phyloP scores from a whole-genome alignment of 208 protist genomes.

The Leishmania turanica region DNA sequence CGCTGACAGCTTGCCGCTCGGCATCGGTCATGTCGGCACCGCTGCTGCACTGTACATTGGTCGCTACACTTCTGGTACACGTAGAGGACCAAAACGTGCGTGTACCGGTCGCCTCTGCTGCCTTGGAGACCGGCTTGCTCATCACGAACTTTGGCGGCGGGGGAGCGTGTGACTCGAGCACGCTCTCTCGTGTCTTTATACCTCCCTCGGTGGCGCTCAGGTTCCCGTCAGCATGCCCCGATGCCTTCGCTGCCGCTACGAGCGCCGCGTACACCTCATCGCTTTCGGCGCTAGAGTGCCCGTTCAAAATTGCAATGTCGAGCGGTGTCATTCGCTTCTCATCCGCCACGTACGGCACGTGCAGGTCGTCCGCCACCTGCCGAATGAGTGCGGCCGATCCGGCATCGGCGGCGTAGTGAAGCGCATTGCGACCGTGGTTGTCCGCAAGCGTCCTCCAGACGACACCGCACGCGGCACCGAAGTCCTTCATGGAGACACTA shows the following conservation, averaged over 20 bases:
- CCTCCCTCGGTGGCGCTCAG: neutral
- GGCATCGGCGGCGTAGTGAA: constrained; percentile 87
- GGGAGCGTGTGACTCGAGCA: constrained; percentile 48
- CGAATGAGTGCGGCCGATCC: constrained; percentile 53
- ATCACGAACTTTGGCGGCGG: constrained; percentile 78
- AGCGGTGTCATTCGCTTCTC: constrained; percentile 77
- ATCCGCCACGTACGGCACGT: constrained; percentile 64
- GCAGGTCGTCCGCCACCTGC: constrained; percentile 36
- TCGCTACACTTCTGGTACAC: neutral
- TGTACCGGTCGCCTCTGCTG: neutral
- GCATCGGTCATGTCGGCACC: constrained; percentile 22
- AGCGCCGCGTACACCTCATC: constrained; percentile 36
- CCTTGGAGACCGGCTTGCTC: constrained; percentile 61
- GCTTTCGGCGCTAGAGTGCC: constrained; percentile 29
- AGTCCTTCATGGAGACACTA: constrained; percentile 54
- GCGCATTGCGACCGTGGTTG: constrained; percentile 74
- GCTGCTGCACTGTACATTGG: constrained; percentile 24
- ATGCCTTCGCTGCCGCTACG: constrained; percentile 28
- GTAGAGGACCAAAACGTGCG: constrained; percentile 17
- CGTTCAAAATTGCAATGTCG: constrained; percentile 74
- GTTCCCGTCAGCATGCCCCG: constrained; percentile 25
- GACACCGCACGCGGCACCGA: constrained; percentile 34
- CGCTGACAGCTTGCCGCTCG: constrained; percentile 25
- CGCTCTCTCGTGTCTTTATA: constrained; percentile 40
- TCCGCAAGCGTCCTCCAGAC: constrained; percentile 58